phyloP scores from a whole-genome alignment of 2,329 filamentous ascomycete species.

The Talaromyces funiculosus region DNA sequence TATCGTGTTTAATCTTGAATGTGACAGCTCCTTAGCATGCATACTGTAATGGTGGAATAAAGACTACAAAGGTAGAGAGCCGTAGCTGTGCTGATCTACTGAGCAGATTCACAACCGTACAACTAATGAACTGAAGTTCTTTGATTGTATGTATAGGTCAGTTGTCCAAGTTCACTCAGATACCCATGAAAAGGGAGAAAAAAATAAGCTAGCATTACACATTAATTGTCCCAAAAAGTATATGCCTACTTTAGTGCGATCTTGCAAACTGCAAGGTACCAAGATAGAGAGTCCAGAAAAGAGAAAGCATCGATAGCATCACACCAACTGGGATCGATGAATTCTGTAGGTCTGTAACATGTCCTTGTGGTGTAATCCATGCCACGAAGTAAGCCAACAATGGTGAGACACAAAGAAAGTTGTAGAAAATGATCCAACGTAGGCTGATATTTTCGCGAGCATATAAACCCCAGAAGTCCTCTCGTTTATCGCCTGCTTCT shows the following conservation, averaged over 20 bases:
- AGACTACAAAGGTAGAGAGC: too few relatives aligned
- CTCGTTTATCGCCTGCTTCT: not conserved
- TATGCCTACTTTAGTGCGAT: not conserved
- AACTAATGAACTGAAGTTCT: too few relatives aligned
- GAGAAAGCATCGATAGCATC: not conserved
- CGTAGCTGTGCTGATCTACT: too few relatives aligned
- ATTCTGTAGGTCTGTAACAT: not conserved
- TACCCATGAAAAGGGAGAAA: too few relatives aligned
- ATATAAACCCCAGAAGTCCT: not conserved
- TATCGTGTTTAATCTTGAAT: too few relatives aligned
- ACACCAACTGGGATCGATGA: not conserved
- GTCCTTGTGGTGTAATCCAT: not conserved
- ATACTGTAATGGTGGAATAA: too few relatives aligned
- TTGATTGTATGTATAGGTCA: too few relatives aligned
- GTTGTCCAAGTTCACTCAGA: too few relatives aligned
- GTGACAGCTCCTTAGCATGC: too few relatives aligned
- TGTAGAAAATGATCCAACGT: not conserved
- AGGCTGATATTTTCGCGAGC: not conserved
- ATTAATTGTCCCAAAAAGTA: too few relatives aligned
- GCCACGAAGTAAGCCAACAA: not conserved
- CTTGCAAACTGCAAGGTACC: not conserved
- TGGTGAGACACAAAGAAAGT: not conserved
- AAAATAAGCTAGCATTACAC: too few relatives aligned
- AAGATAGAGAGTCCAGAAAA: not conserved
- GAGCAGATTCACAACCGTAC: too few relatives aligned